Conservation (phyloP, 73 alveolate genomes). For the Paramecium tetraurelia region DNA sequence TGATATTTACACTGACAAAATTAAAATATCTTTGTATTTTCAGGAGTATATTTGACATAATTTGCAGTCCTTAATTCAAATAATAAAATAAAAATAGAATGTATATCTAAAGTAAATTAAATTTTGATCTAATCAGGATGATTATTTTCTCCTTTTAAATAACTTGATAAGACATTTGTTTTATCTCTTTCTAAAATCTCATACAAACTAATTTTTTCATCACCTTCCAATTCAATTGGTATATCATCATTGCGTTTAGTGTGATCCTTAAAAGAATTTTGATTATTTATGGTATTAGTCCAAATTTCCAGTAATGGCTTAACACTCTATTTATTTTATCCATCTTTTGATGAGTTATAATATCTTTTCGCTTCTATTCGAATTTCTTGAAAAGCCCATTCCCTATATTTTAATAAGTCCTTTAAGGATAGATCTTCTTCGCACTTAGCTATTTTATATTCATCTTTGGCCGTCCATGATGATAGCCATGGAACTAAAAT, state of each 20-base stretch:
- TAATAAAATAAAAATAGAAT: not conserved
- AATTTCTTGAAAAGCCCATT: constrained; percentile 51
- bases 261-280: constrained; percentile 29
- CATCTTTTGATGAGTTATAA: constrained; percentile 47
- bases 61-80: not conserved
- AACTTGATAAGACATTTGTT: constrained; percentile 19
- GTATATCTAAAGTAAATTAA: not conserved
- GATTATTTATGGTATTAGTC: constrained; percentile 41
- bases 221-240: constrained; percentile 41
- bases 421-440: constrained; percentile 7
- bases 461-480: constrained; percentile 39
- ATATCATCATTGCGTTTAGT: not conserved
- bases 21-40: constrained; percentile 8
- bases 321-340: constrained; percentile 4
- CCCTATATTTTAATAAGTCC: constrained; percentile 35
- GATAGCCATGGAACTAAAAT: constrained; percentile 38
- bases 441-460: not conserved
- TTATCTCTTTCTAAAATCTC: constrained; percentile 45
- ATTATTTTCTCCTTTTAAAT: constrained; percentile 13
- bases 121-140: constrained; percentile 10
- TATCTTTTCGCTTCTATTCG: constrained; percentile 44
- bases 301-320: constrained; percentile 37
- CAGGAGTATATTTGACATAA: constrained; percentile 2
- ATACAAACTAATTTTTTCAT: constrained; percentile 28
- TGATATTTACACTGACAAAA: constrained; percentile 20